Evolutionary conservation across 1,284 basidiomycete species (phyloP).

Genomic region (Wolfiporia cocos): DNA sequence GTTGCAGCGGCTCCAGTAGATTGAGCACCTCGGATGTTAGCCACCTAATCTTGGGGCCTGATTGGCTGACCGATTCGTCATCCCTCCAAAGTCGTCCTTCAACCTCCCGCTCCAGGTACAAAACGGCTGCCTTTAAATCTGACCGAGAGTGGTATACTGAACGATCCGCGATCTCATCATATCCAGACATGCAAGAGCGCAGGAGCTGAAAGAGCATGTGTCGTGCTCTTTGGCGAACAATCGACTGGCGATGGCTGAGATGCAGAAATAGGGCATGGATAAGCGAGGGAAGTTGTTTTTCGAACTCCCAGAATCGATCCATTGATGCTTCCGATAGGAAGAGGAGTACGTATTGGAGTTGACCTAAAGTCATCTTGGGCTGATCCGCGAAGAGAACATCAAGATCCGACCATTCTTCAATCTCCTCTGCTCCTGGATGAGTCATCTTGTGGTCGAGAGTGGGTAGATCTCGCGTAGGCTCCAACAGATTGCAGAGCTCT

Average conservation of each 20-base stretch:
- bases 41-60: constrained; percentile 62
- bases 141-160: constrained; percentile 38
- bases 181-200: constrained; percentile 72
- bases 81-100: constrained; percentile 68
- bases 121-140: constrained; percentile 45
- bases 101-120: constrained; percentile 53
- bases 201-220: constrained; percentile 77
- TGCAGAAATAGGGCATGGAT: constrained; percentile 83
- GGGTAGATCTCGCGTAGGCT: constrained; percentile 79
- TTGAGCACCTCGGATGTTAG: constrained; percentile 64
- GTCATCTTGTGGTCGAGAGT: constrained; percentile 64
- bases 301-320: constrained; percentile 73
- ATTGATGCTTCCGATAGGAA: constrained; percentile 83
- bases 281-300: constrained; percentile 65
- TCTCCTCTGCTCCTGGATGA: constrained; percentile 64
- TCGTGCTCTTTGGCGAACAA: constrained; percentile 67
- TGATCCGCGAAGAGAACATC: constrained; percentile 70
- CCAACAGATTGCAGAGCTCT: constrained; percentile 80
- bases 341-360: constrained; percentile 85
- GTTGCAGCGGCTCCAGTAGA: constrained; percentile 65
- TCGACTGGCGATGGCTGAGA: constrained; percentile 70
- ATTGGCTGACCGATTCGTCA: constrained; percentile 50
- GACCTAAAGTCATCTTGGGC: constrained; percentile 61
- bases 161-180: constrained; percentile 58
- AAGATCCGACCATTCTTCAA: constrained; percentile 70